These are phyloP conservation scores for Eutypa lata DNA, from an alignment of 2,329 filamentous ascomycete genomes.

Conservation along the genomic window DNA sequence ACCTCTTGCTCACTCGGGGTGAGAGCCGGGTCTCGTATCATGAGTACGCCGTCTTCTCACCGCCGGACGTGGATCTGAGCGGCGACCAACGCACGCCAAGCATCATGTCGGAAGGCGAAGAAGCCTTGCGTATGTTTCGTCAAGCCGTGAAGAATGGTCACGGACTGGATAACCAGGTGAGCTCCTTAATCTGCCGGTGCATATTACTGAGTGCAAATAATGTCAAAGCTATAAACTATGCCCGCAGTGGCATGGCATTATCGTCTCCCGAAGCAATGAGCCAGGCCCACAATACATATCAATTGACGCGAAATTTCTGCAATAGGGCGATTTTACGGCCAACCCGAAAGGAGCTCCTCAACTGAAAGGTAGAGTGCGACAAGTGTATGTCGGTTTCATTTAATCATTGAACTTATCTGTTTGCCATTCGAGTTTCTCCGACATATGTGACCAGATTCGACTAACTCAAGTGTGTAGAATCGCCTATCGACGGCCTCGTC, in stretches of 20 bases:
- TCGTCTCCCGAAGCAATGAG: background rate
- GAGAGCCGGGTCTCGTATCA: slow-evolving; percentile 27
- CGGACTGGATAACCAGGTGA: slow-evolving; percentile 24
- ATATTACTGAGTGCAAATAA: background rate
- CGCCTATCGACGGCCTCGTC: slow-evolving; percentile 18
- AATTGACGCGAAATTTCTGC: slow-evolving; percentile 1
- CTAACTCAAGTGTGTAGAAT: slow-evolving; percentile 16
- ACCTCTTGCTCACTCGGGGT: slow-evolving; percentile 19
- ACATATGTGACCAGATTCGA: background rate
- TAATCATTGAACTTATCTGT: background rate
- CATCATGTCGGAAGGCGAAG: slow-evolving; percentile 25
- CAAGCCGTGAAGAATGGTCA: slow-evolving; percentile 21
- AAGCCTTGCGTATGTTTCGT: slow-evolving; percentile 25
- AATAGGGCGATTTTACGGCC: slow-evolving; percentile 24
- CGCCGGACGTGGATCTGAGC: slow-evolving; percentile 13
- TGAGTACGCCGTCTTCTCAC: slow-evolving; percentile 27
- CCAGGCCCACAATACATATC: background rate
- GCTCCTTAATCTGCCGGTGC: background rate
- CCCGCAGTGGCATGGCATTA: background rate
- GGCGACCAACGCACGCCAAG: slow-evolving; percentile 22
- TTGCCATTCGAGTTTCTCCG: background rate
- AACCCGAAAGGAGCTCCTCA: slow-evolving; percentile 19
- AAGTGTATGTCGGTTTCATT: slow-evolving; percentile 20
- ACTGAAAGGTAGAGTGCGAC: slow-evolving; percentile 23
- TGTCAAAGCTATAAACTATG: background rate